These are phyloP conservation scores for Vitrella brassicaformis DNA, from an alignment of 73 alveolate species.

Conservation along the genomic window DNA sequence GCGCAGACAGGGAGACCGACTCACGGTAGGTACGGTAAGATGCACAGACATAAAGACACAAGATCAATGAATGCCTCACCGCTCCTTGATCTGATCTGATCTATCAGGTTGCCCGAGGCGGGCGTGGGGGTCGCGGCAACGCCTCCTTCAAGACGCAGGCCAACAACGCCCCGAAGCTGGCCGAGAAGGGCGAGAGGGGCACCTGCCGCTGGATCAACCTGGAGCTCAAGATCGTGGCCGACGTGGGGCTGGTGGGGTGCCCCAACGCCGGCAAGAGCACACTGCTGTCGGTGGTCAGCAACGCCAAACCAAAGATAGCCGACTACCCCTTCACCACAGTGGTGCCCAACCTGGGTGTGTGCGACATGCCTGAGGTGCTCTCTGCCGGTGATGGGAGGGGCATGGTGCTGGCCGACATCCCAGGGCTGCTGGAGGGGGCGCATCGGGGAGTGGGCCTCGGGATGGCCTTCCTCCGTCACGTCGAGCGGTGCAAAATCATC, in stretches of 20 bases:
- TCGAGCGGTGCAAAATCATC: conserved; percentile 59
- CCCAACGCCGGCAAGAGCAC: conserved; percentile 86
- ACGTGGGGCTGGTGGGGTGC: conserved; percentile 79
- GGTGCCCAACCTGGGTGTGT: conserved; percentile 48
- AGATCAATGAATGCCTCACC: too few species aligned
- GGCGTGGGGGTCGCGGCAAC: conserved; percentile 10
- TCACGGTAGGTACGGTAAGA: too few species aligned
- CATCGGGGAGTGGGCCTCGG: conserved; percentile 78
- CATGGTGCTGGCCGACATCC: conserved; percentile 67
- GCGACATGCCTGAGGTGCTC: too few species aligned
- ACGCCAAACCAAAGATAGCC: conserved; percentile 77
- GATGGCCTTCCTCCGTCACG: conserved; percentile 60
- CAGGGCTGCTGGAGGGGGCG: conserved; percentile 79
- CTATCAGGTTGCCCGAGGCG: not conserved
- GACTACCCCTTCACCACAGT: conserved; percentile 79
- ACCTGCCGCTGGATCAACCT: conserved; percentile 33
- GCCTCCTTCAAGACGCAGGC: conserved; percentile 13
- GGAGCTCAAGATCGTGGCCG: conserved; percentile 75
- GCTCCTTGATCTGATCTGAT: not conserved
- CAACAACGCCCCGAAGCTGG: not conserved
- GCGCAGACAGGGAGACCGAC: not conserved
- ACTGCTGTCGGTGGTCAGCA: conserved; percentile 51
- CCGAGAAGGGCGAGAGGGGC: conserved; percentile 6
- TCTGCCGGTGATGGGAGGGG: conserved; percentile 39
- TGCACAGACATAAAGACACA: too few species aligned